Conservation (phyloP, 176 grass and related monocot species). For the Triticum urartu region DNA sequence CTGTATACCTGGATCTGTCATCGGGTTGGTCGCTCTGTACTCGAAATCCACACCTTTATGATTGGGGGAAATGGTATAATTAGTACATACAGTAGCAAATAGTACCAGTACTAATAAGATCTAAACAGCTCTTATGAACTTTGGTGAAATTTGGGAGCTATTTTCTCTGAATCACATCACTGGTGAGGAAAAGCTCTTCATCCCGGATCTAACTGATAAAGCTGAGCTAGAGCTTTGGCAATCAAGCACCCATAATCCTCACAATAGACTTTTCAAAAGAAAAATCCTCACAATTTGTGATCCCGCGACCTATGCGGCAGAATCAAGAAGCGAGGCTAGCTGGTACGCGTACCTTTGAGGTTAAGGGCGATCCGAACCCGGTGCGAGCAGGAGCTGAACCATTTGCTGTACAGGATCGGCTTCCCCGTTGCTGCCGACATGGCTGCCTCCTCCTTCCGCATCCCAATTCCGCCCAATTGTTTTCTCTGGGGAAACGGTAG, state of each 20-base stretch:
- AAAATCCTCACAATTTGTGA: neutral
- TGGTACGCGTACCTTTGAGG: slow-evolving; percentile 51
- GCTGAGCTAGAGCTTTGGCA: neutral
- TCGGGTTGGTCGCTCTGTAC: slow-evolving; percentile 56
- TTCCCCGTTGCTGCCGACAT: neutral
- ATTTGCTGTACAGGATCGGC: slow-evolving; percentile 53
- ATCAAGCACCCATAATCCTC: neutral
- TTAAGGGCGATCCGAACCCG: slow-evolving; percentile 53
- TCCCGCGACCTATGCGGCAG: neutral
- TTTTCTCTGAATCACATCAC: neutral
- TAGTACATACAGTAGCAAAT: slow-evolving; percentile 2
- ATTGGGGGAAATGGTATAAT: neutral
- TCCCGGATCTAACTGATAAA: neutral
- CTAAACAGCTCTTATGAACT: neutral
- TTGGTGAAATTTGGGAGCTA: neutral
- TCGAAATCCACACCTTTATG: slow-evolving; percentile 55
- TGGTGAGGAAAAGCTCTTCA: neutral
- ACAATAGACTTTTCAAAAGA: neutral
- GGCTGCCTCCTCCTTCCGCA: neutral
- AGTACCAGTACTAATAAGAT: slow-evolving; percentile 13
- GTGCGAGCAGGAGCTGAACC: slow-evolving; percentile 55
- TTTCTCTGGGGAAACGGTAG: neutral
- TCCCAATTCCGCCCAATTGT: neutral
- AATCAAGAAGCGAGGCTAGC: neutral
- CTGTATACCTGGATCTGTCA: slow-evolving; percentile 41